Conservation (phyloP, 176 grass and related monocot genomes). For the Carex kokanica region DNA sequence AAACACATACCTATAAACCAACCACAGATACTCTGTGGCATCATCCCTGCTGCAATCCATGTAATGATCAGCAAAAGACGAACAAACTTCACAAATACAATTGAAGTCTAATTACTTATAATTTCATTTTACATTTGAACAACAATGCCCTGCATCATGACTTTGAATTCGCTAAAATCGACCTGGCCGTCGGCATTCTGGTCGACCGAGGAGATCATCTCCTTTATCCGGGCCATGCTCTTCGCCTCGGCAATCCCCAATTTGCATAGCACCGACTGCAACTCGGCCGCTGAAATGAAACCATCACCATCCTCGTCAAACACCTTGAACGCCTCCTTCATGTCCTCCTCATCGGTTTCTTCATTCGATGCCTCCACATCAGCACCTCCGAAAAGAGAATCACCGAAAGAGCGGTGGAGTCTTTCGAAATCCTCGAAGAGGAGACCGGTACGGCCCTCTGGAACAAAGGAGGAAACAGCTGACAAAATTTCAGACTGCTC, state of each 20-base stretch:
- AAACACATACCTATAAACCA: background rate
- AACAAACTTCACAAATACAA: constrained; percentile 40
- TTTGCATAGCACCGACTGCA: constrained; percentile 88
- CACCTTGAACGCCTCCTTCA: constrained; percentile 90
- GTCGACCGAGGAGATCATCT: constrained; percentile 97
- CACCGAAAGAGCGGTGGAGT: constrained; percentile 75
- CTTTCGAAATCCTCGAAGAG: constrained; percentile 68
- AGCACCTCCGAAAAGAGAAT: constrained; percentile 60
- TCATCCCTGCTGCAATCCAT: background rate
- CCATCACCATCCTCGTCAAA: constrained; percentile 95
- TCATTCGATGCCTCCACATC: background rate
- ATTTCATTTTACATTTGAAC: constrained; percentile 43
- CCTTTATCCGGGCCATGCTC: constrained; percentile 56
- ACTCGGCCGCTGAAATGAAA: constrained; percentile 79
- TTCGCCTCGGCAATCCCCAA: constrained; percentile 69
- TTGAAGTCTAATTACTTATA: background rate
- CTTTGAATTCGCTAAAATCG: constrained; percentile 92
- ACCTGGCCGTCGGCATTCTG: constrained; percentile 68
- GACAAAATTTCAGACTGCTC: constrained; percentile 49
- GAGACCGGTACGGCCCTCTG: constrained; percentile 53
- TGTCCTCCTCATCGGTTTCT: constrained; percentile 59
- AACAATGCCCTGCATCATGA: constrained; percentile 90
- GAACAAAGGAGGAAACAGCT: constrained; percentile 60
- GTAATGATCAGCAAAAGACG: background rate
- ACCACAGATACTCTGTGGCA: background rate